Percentiles rank a stretch among this genome's conserved stretches.
phyloP scores from a whole-genome alignment of 495 filamentous ascomycete genomes.

The Hypoxylon crocopeplum region DNA sequence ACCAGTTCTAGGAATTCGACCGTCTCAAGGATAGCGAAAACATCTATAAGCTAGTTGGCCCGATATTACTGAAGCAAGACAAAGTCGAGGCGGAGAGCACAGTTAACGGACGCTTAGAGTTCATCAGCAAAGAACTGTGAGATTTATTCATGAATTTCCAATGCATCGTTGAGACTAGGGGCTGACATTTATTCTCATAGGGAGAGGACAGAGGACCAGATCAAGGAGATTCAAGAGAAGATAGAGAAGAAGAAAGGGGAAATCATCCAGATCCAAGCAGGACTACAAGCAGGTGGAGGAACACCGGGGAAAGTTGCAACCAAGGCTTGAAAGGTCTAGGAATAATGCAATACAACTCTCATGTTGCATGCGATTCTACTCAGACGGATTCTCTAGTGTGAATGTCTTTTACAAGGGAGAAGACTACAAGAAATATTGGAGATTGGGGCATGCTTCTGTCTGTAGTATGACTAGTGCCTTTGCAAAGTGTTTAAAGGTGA shows the following conservation, averaged over 20 bases:
- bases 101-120: constrained; percentile 87
- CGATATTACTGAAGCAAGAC: constrained; percentile 93
- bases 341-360: no score
- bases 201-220: constrained; percentile 80
- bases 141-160: constrained; percentile 21
- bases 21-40: constrained; percentile 77
- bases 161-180: background rate
- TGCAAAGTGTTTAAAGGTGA: no score
- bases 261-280: constrained; percentile 55
- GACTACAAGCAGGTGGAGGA: constrained; percentile 46
- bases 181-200: constrained; percentile 53
- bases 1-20: constrained; percentile 72
- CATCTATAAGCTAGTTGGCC: constrained; percentile 95
- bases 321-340: constrained; percentile 13
- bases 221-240: constrained; percentile 78
- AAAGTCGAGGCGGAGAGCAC: constrained; percentile 84
- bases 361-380: no score
- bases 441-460: no score
- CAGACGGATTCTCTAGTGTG: no score
- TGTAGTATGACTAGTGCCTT: no score
- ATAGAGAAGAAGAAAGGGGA: constrained; percentile 76
- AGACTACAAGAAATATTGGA: no score
- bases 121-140: constrained; percentile 94
- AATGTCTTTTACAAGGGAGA: no score
- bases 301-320: constrained; percentile 35